phyloP scores from a whole-genome alignment of 2,329 filamentous ascomycete species.

The Aspergillus neotritici region DNA sequence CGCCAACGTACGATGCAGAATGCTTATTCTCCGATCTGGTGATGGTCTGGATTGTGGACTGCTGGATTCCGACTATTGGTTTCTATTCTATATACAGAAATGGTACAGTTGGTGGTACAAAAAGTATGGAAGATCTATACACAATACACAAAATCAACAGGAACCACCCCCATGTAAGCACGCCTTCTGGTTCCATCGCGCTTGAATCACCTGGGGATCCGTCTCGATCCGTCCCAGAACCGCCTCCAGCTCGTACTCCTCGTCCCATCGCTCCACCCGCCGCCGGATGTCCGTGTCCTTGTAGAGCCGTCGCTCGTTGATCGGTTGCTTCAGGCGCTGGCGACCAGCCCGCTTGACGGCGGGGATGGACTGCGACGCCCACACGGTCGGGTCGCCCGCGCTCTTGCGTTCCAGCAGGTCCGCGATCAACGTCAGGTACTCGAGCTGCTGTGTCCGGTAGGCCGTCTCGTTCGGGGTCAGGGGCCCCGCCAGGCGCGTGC shows the following conservation, averaged over 20 bases:
- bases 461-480: slow-evolving; percentile 2
- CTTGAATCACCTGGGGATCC: slow-evolving; percentile 8
- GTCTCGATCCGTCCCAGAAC: slow-evolving; percentile 15
- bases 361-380: slow-evolving; percentile 9
- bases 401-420: slow-evolving; percentile 20
- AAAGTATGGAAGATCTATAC: too few species aligned
- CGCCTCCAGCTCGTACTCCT: slow-evolving; percentile 25
- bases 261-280: slow-evolving; percentile 22
- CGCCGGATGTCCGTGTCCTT: slow-evolving; percentile 9
- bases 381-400: slow-evolving; percentile 15
- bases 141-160: too few species aligned
- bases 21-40: too few species aligned
- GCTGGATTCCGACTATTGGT: too few species aligned
- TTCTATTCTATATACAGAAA: too few species aligned
- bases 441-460: slow-evolving; percentile 9
- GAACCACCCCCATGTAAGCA: too few species aligned
- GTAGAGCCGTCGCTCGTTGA: slow-evolving; percentile 11
- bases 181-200: slow-evolving; percentile 15
- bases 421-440: slow-evolving; percentile 17
- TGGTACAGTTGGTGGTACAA: too few species aligned
- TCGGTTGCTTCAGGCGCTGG: slow-evolving; percentile 7
- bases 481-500: slow-evolving; percentile 3
- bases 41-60: too few species aligned
- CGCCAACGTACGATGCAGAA: too few species aligned
- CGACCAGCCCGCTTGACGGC: slow-evolving; percentile 11